phyloP scores from a whole-genome alignment of 345 rosid species.

The Gossypium thurberi region DNA sequence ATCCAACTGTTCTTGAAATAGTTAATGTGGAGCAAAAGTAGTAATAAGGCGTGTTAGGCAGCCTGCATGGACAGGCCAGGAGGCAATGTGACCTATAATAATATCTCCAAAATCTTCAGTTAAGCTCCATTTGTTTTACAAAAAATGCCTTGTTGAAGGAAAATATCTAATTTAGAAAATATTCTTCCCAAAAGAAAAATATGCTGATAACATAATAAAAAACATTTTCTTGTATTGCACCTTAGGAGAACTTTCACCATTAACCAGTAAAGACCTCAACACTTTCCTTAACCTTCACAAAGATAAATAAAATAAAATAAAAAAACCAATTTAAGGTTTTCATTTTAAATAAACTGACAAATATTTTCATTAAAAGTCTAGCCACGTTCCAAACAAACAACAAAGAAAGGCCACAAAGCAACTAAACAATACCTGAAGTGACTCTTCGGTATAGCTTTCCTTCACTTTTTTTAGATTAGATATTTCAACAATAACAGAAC shows the following conservation, averaged over 20 bases:
- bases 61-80: background rate
- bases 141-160: conserved; percentile 1
- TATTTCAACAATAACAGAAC: conserved; percentile 84
- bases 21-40: background rate
- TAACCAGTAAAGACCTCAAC: background rate
- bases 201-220: background rate
- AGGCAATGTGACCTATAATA: background rate
- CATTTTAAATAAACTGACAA: background rate
- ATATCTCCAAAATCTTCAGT: background rate
- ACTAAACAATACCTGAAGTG: conserved; percentile 64
- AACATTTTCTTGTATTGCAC: background rate
- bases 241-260: background rate
- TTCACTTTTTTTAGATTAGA: conserved; percentile 93
- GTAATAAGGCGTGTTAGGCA: background rate
- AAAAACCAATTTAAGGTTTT: background rate
- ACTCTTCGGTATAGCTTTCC: conserved; percentile 90
- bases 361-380: background rate
- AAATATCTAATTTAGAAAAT: background rate
- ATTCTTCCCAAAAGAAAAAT: background rate
- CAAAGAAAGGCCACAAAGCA: background rate
- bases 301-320: background rate
- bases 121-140: background rate
- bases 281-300: background rate
- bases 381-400: background rate
- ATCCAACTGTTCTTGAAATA: background rate